These are phyloP conservation scores for Spergularia marina DNA, from an alignment of 148 eudicot genomes.

Conservation along the genomic window DNA sequence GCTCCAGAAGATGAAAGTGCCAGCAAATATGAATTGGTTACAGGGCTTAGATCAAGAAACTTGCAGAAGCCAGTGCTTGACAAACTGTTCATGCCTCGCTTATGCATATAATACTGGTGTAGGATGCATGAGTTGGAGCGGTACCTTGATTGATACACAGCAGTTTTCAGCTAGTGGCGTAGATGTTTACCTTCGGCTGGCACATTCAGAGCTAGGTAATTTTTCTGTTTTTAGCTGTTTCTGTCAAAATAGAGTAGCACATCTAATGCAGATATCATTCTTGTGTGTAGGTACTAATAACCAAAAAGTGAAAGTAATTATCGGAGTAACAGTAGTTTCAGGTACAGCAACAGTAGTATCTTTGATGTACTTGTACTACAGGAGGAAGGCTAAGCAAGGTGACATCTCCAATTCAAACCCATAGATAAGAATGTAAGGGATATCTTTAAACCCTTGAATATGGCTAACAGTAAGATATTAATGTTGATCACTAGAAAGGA, in stretches of 20 bases:
- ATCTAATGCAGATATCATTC: neutral
- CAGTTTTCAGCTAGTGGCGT: slow-evolving; percentile 31
- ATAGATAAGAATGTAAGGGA: no score
- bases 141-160: slow-evolving; percentile 35
- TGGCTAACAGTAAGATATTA: neutral
- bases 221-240: neutral
- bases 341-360: slow-evolving; percentile 7
- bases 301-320: slow-evolving; percentile 4
- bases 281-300: slow-evolving; percentile 2
- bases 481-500: neutral
- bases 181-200: slow-evolving; percentile 36
- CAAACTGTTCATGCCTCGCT: slow-evolving; percentile 49
- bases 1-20: slow-evolving; percentile 39
- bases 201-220: slow-evolving; percentile 44
- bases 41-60: slow-evolving; percentile 14
- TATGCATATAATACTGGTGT: slow-evolving; percentile 35
- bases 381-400: slow-evolving; percentile 7
- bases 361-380: slow-evolving; percentile 4
- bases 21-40: slow-evolving; percentile 32
- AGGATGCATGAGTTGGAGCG: slow-evolving; percentile 43
- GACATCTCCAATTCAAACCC: no score
- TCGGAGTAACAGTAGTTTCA: slow-evolving; percentile 12
- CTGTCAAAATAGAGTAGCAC: neutral
- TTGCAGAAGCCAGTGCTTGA: slow-evolving; percentile 40
- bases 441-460: neutral